These are phyloP conservation scores for Benincasa hispida DNA, from an alignment of 306 rosid genomes.

Conservation along the genomic window DNA sequence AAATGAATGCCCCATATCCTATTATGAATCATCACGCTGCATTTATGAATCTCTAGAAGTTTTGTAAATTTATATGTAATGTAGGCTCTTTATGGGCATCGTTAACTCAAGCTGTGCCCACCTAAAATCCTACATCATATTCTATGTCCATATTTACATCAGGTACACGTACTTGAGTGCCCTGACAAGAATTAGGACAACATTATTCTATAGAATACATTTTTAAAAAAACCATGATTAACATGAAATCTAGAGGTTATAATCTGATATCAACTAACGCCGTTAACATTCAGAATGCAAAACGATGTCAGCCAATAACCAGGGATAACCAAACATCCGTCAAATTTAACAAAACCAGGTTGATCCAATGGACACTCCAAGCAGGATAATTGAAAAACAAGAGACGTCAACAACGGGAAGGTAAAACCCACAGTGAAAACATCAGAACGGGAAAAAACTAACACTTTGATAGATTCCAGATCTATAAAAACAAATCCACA, in stretches of 20 bases:
- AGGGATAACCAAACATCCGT: background rate
- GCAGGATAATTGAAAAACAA: background rate
- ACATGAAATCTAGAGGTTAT: background rate
- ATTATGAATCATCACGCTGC: background rate
- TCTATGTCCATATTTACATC: slow-evolving; percentile 37
- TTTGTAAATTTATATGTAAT: slow-evolving; percentile 7
- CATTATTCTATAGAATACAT: background rate
- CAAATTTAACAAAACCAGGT: background rate
- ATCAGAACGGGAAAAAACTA: background rate
- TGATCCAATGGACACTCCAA: background rate
- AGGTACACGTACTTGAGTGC: slow-evolving; percentile 20
- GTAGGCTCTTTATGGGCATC: slow-evolving; percentile 18
- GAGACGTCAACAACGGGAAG: background rate
- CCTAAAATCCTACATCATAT: slow-evolving; percentile 17
- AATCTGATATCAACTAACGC: background rate
- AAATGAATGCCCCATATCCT: background rate
- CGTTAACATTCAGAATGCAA: background rate
- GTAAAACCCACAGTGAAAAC: background rate
- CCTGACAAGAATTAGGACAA: slow-evolving; percentile 34
- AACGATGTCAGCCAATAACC: background rate
- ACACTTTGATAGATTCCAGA: background rate
- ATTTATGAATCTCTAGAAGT: background rate
- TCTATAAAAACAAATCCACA: background rate
- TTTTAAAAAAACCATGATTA: background rate
- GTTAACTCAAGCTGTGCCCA: slow-evolving; percentile 10